A percentile compares a stretch with the other conserved stretches of the same genome.
Evolutionary conservation across 306 rosid genomes (phyloP).

Genomic region (Vicia sativa): DNA sequence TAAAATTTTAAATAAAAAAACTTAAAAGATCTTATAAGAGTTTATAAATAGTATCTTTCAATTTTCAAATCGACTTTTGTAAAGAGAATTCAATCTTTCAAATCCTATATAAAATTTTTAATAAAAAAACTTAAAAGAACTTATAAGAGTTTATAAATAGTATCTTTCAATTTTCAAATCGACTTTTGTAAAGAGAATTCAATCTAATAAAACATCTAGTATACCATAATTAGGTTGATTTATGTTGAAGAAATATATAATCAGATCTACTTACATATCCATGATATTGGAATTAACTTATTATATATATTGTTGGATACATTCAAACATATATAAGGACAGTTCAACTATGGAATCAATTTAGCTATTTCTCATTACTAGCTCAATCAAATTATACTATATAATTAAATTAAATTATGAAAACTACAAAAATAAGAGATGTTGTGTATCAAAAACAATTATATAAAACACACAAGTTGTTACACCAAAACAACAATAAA

Average conservation of each 20-base stretch:
- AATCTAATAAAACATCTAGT: too few relatives aligned
- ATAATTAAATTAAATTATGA: not conserved
- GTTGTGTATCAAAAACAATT: conserved; percentile 1
- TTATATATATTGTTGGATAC: not conserved
- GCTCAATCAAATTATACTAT: not conserved
- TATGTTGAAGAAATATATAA: not conserved
- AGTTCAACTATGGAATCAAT: not conserved
- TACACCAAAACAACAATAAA: not conserved
- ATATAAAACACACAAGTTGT: conserved; percentile 1
- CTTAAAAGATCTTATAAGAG: too few relatives aligned
- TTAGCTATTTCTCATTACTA: not conserved
- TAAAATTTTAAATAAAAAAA: too few relatives aligned
- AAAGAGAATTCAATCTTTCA: too few relatives aligned
- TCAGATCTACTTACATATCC: not conserved
- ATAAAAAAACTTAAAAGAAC: too few relatives aligned
- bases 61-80: too few relatives aligned
- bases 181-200: too few relatives aligned
- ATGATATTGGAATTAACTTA: not conserved
- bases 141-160: too few relatives aligned
- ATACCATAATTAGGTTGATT: too few relatives aligned
- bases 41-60: too few relatives aligned
- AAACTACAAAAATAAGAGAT: not conserved
- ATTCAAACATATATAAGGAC: not conserved
- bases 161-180: too few relatives aligned
- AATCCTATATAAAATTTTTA: too few relatives aligned